phyloP scores from a whole-genome alignment of 163 green algal species.

The Scenedesmus sp. region DNA sequence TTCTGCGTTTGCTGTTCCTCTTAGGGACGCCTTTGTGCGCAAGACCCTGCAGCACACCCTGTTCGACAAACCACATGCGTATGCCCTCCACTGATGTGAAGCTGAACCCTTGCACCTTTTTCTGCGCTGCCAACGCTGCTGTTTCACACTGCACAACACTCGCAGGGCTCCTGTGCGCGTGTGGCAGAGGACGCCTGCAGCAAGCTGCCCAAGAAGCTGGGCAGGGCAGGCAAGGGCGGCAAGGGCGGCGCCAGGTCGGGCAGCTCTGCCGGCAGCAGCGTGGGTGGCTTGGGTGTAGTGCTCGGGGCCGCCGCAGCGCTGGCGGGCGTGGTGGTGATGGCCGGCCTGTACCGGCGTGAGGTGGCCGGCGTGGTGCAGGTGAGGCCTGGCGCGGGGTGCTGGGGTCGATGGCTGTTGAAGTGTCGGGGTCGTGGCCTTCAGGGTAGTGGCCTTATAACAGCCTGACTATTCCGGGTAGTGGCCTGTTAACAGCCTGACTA shows the following conservation, averaged over 20 bases:
- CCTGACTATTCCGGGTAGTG: too few species aligned
- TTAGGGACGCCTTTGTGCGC: too few species aligned
- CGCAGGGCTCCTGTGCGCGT: constrained; percentile 39
- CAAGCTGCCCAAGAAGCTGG: constrained; percentile 26
- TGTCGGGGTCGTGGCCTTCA: background rate
- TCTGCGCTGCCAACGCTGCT: background rate
- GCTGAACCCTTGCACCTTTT: too few species aligned
- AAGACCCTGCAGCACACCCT: too few species aligned
- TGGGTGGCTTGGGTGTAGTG: background rate
- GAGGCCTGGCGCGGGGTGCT: background rate
- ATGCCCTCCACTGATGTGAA: too few species aligned
- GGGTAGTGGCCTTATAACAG: too few species aligned
- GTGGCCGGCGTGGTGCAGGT: constrained; percentile 41
- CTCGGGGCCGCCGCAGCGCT: background rate
- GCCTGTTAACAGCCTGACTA: too few species aligned
- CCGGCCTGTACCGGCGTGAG: constrained; percentile 39
- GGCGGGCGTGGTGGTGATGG: constrained; percentile 26
- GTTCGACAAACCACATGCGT: too few species aligned
- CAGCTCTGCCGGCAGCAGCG: background rate
- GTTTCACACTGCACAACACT: background rate
- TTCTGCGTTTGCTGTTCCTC: too few species aligned
- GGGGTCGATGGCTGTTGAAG: background rate
- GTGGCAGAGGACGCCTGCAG: constrained; percentile 42
- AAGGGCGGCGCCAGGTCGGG: background rate
- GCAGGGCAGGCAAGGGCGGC: background rate